phyloP scores from a whole-genome alignment of 768 basidiomycete genomes.

The Suillus paluster region DNA sequence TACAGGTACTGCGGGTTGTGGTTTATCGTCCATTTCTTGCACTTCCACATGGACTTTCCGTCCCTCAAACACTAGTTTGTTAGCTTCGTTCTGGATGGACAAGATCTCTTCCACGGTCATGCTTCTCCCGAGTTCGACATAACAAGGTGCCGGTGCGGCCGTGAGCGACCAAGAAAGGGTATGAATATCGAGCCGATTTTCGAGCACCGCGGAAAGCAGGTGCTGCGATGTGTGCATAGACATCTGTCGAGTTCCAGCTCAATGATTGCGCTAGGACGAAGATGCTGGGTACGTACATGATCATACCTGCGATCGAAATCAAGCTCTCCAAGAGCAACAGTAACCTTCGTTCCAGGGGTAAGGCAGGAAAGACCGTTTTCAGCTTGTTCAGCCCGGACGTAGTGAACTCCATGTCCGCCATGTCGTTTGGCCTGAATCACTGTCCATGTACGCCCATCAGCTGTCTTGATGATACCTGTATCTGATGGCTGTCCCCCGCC shows the following conservation, averaged over 20 bases:
- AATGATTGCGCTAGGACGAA: constrained; percentile 2
- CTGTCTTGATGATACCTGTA: constrained; percentile 57
- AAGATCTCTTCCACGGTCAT: constrained; percentile 67
- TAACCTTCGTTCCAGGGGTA: constrained; percentile 53
- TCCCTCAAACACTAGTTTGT: constrained; percentile 71
- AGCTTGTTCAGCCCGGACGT: constrained; percentile 49
- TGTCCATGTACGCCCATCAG: constrained; percentile 52
- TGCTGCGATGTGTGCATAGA: constrained; percentile 87
- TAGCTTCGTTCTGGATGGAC: constrained; percentile 64
- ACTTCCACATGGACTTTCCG: constrained; percentile 75
- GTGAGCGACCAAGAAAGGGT: constrained; percentile 87
- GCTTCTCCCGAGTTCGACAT: constrained; percentile 75
- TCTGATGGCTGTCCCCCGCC: constrained; percentile 85
- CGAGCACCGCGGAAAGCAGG: constrained; percentile 79
- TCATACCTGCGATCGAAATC: constrained; percentile 73
- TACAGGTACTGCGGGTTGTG: constrained; percentile 34
- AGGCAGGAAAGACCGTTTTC: constrained; percentile 53
- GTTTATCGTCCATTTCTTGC: constrained; percentile 57
- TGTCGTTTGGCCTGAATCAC: constrained; percentile 71
- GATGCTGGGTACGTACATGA: constrained; percentile 53
- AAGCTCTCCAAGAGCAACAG: constrained; percentile 56
- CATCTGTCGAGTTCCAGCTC: constrained; percentile 51
- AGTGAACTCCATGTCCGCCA: constrained; percentile 79
- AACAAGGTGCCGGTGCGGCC: constrained; percentile 66
- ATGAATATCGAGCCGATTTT: constrained; percentile 61